Evolutionary conservation across 345 rosid genomes (phyloP).

Genomic region (Corchorus olitorius): DNA sequence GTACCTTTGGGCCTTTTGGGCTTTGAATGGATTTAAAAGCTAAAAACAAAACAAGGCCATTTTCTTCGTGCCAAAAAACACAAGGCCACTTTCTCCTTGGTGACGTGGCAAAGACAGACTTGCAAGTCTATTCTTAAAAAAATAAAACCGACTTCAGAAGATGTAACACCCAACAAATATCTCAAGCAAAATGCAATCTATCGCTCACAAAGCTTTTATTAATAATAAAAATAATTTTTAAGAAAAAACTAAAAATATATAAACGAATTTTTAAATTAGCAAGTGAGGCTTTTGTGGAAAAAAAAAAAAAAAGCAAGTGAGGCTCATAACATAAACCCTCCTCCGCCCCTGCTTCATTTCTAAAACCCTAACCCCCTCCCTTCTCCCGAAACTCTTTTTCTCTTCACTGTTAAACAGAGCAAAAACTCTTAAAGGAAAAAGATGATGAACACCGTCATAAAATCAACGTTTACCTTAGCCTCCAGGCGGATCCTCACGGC

Average conservation of each 20-base stretch:
- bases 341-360: neutral
- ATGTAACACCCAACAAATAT: neutral
- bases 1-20: too few relatives aligned
- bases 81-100: too few relatives aligned
- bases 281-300: too few relatives aligned
- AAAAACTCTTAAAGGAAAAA: neutral
- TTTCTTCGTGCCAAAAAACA: too few relatives aligned
- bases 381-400: too few relatives aligned
- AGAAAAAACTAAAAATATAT: too few relatives aligned
- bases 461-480: conserved; percentile 5
- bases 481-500: conserved; percentile 15
- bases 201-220: too few relatives aligned
- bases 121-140: neutral
- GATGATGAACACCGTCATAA: conserved; percentile 17
- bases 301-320: too few relatives aligned
- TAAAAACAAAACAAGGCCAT: too few relatives aligned
- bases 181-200: neutral
- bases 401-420: neutral
- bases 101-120: neutral
- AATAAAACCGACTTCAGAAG: neutral
- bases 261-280: too few relatives aligned
- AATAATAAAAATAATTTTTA: too few relatives aligned
- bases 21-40: too few relatives aligned
- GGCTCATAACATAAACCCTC: neutral
- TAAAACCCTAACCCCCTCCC: conserved; percentile 17